Conservation (phyloP, 305 asterid genomes). For the Ilex paraguariensis region DNA sequence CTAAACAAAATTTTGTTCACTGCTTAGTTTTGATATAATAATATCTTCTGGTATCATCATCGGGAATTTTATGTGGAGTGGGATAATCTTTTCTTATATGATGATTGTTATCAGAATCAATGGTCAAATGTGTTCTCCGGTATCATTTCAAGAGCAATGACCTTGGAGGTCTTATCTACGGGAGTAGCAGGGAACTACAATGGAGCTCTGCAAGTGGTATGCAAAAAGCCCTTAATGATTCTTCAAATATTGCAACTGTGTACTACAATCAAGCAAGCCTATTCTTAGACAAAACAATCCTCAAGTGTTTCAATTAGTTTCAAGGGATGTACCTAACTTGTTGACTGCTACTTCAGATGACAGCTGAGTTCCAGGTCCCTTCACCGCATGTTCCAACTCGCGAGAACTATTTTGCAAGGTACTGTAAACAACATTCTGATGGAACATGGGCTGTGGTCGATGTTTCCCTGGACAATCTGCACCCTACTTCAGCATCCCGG, state of each 20-base stretch:
- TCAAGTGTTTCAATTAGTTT: too few relatives aligned
- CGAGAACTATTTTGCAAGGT: slow-evolving; percentile 22
- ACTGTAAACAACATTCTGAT: slow-evolving; percentile 23
- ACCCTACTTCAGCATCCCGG: slow-evolving; percentile 8
- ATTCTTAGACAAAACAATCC: too few relatives aligned
- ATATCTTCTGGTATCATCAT: too few relatives aligned
- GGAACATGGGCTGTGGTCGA: slow-evolving; percentile 28
- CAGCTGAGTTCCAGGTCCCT: slow-evolving; percentile 29
- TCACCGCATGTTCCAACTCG: slow-evolving; percentile 24
- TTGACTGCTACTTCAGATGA: slow-evolving; percentile 14
- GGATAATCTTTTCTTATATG: background rate
- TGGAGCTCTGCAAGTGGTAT: slow-evolving; percentile 46
- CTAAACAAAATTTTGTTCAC: too few relatives aligned
- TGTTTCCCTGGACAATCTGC: slow-evolving; percentile 21
- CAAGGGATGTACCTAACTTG: too few relatives aligned
- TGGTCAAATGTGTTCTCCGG: slow-evolving; percentile 44
- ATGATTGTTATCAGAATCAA: slow-evolving; percentile 19
- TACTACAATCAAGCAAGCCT: too few relatives aligned
- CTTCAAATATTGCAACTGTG: too few relatives aligned
- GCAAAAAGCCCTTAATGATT: background rate
- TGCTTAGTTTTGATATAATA: too few relatives aligned
- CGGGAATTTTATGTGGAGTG: too few relatives aligned
- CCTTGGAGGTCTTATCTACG: slow-evolving; percentile 41
- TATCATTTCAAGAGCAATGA: slow-evolving; percentile 38
- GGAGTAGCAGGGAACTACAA: slow-evolving; percentile 42